Base-by-base conservation (phyloP, 2,329 filamentous ascomycete genomes). In the Hypoxylon sp. region DNA sequence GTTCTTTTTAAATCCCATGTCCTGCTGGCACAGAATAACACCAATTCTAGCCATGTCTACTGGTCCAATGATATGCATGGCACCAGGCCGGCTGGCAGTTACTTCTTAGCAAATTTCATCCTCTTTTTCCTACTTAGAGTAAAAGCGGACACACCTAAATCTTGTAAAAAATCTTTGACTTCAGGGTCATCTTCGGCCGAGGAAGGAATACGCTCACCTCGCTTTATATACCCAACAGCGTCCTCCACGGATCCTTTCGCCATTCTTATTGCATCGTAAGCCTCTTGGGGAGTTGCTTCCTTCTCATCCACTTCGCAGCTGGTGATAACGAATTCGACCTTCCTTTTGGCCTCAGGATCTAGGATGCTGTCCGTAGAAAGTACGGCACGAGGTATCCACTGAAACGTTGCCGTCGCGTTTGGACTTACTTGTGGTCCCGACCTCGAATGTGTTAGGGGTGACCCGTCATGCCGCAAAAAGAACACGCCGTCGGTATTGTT, bases 201-300 rank as follows among this genome's bases (percentile, higher is more conserved):
- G 12, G 39, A 56, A 5, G n/a, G 45, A 16, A 56, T 34, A 14
- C 29, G 29, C 29, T 56, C 27, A 46, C 52, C 41, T 34, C 14
- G 16, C 41, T 46, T 56, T 7, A 56, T 46, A 11, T 32, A 11
- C 14, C 2, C 16, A 14, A 57, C 41, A 16, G 60, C 60, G 7
- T 52, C 30, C 5, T 46, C 29, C 7, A 52, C 53, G 1, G 27
- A 19, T 5, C 46, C 60, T 21, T 57, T 45, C 9, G 48, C 39
- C 23, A 52, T 30, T 6, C 37, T 21, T 7, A 63, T 3, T 6
- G 47, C 52, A 23, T 63, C 60, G 6, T 63, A 63, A 37, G 60
- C 37, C 29, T 57, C 46, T 43, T 63, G 60, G 2, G 27, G 39
- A 1, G 37, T 30, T 34, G 57, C n/a, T 27, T 45, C 23, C 16